phyloP scores from a whole-genome alignment of 495 filamentous ascomycete species.

The Aspergillus leporis region DNA sequence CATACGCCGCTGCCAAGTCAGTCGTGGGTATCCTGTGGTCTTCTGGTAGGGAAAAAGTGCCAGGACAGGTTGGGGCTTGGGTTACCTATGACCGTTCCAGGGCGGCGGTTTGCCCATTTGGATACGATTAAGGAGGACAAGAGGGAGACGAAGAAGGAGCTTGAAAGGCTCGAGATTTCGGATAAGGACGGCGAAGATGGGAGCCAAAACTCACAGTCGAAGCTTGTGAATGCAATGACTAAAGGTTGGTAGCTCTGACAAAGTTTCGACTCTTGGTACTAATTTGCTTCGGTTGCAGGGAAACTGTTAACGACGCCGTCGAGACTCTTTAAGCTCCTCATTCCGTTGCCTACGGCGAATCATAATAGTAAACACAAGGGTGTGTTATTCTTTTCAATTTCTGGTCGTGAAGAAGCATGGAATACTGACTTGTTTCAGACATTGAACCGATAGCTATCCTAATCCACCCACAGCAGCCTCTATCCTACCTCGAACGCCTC shows the following conservation, averaged over 20 bases:
- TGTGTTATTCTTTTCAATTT: conserved; percentile 37
- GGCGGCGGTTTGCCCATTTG: not conserved
- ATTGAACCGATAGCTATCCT: conserved; percentile 85
- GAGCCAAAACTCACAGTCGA: not conserved
- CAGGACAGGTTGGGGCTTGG: not conserved
- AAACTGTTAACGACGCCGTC: conserved; percentile 91
- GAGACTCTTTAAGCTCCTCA: conserved; percentile 81
- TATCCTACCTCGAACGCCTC: conserved; percentile 88
- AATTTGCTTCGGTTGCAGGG: conserved; percentile 47
- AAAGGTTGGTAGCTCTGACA: conserved; percentile 51
- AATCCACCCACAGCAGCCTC: conserved; percentile 87
- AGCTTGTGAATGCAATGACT: conserved; percentile 53
- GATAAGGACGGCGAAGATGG: conserved; percentile 5
- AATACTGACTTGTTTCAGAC: conserved; percentile 52
- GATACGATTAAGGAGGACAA: not conserved
- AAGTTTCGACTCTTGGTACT: not conserved
- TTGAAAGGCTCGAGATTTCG: conserved; percentile 9
- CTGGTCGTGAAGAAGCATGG: conserved; percentile 11
- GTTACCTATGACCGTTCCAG: not conserved
- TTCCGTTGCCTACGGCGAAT: conserved; percentile 69
- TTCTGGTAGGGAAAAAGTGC: not conserved
- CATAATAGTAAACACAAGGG: conserved; percentile 52
- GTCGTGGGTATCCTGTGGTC: not conserved
- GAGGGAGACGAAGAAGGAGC: conserved; percentile 12
- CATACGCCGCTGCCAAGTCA: not conserved